Evolutionary conservation across 352 stramenopile species (phyloP), one percentile per base, ranked within the genome.

Genomic region (Nothophytophthora sp.): DNA sequence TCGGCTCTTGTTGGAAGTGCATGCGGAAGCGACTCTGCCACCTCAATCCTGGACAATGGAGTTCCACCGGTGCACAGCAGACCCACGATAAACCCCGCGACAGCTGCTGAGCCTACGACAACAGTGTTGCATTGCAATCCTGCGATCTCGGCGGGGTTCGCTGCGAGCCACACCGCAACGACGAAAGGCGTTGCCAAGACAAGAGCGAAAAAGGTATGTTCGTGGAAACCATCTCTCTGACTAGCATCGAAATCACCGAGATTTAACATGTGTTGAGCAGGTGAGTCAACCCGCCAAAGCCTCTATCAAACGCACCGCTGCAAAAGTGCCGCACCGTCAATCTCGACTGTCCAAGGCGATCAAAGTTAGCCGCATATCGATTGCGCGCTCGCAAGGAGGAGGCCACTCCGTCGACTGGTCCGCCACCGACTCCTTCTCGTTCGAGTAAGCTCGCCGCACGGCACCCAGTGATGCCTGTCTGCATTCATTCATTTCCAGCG

Each of bases 401-500:
- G 53, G 27, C 19, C 55, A 44, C n/a, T 33, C 37, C 10, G 28
- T 54, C 35, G 60, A 81, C 41, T 81, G 71, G 71, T 57, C 63
- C n/a, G 47, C 57, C 13, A 38, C 38, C 24, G 71, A 78, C 25
- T 46, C 53, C 8, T 81, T 81, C 46, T 71, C 63, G 13, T 81
- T 81, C 35, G 59, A 63, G 19, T 81, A 35, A 75, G 19, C 44
- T 36, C 40, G 7, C n/a, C 0, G n/a, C n/a, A n/a, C n/a, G n/a
- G n/a, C n/a, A n/a, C n/a, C n/a, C 0, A 16, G 1, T n/a, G 9
- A 30, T 50, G 19, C 10, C 18, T 45, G n/a, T 1, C n/a, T n/a
- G n/a, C n/a, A n/a, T n/a, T n/a, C n/a, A n/a, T n/a, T n/a, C n/a
- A n/a, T n/a, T n/a, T n/a, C n/a, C n/a, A n/a, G n/a, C n/a, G n/a